phyloP scores from a whole-genome alignment of 495 filamentous ascomycete genomes.

The Mycothermus thermophilus region DNA sequence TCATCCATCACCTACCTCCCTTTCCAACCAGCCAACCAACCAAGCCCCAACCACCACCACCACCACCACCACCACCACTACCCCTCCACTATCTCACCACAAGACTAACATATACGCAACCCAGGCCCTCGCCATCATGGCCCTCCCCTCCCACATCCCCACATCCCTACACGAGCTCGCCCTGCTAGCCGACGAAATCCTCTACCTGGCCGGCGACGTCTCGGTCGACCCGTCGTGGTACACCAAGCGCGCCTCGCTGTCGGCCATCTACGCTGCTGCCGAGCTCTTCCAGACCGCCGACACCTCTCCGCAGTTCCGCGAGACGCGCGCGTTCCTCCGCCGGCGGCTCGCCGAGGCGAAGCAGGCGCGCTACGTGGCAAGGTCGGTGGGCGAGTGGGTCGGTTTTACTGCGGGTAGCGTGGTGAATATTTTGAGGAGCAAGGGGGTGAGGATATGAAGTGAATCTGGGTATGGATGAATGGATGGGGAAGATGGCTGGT shows the following conservation, averaged over 20 bases:
- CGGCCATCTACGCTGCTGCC: constrained; percentile 67
- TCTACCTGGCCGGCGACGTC: constrained; percentile 66
- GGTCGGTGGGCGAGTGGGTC: constrained; percentile 54
- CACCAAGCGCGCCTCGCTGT: constrained; percentile 65
- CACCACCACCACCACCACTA: no score
- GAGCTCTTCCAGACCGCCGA: constrained; percentile 94
- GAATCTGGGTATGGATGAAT: background rate
- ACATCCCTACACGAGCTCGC: constrained; percentile 68
- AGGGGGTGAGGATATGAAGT: constrained; percentile 45
- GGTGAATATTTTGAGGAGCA: constrained; percentile 48
- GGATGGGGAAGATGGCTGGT: background rate
- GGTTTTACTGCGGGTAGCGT: constrained; percentile 57
- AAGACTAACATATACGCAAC: background rate
- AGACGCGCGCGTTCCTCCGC: constrained; percentile 68
- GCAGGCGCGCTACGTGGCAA: constrained; percentile 42
- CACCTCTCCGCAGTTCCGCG: constrained; percentile 44
- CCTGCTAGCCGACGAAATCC: constrained; percentile 73
- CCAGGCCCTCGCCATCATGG: constrained; percentile 81
- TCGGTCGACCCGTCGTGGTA: constrained; percentile 83
- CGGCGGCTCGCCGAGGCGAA: constrained; percentile 58
- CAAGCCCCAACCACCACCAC: no score
- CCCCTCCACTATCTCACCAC: no score
- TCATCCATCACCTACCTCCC: no score
- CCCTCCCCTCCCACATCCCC: constrained; percentile 60
- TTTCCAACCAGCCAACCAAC: no score